Conservation (phyloP, 2,329 filamentous ascomycete species). For the Apiospora saccharicola region DNA sequence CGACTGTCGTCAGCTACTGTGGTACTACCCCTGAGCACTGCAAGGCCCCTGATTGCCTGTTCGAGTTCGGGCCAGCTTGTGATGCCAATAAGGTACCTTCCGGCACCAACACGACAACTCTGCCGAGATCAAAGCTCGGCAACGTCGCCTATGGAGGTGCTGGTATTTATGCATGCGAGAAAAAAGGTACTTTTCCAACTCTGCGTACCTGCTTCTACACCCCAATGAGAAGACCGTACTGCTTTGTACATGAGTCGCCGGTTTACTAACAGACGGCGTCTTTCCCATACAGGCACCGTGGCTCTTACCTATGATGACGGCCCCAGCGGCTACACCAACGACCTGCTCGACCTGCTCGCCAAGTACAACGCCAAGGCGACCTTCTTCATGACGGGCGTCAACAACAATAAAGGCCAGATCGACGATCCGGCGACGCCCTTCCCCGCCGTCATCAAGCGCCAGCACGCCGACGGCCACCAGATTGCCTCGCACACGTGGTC, state of each 20-base stretch:
- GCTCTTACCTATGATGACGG: slow-evolving; percentile 39
- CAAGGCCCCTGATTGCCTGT: slow-evolving; percentile 67
- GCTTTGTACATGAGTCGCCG: slow-evolving; percentile 39
- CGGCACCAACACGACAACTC: slow-evolving; percentile 61
- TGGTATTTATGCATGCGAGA: slow-evolving; percentile 52
- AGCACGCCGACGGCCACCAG: slow-evolving; percentile 54
- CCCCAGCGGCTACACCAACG: slow-evolving; percentile 33
- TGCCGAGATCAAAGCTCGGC: slow-evolving; percentile 62
- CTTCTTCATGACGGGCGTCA: slow-evolving; percentile 47
- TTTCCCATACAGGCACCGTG: slow-evolving; percentile 25
- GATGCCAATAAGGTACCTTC: slow-evolving; percentile 63
- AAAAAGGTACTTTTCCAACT: slow-evolving; percentile 37
- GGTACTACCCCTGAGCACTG: slow-evolving; percentile 64
- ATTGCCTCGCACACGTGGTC: slow-evolving; percentile 57
- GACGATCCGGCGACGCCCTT: slow-evolving; percentile 38
- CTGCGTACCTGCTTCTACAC: slow-evolving; percentile 37
- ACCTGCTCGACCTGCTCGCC: slow-evolving; percentile 32
- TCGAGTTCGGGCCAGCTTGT: slow-evolving; percentile 66
- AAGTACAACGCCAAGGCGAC: slow-evolving; percentile 32
- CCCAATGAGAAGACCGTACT: slow-evolving; percentile 61
- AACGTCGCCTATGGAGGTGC: slow-evolving; percentile 56
- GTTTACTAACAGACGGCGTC: slow-evolving; percentile 53
- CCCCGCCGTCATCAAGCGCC: slow-evolving; percentile 50
- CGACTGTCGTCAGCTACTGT: slow-evolving; percentile 54
- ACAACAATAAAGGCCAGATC: slow-evolving; percentile 52